phyloP scores from a whole-genome alignment of 106 monocot genomes.

The Allium cepa region DNA sequence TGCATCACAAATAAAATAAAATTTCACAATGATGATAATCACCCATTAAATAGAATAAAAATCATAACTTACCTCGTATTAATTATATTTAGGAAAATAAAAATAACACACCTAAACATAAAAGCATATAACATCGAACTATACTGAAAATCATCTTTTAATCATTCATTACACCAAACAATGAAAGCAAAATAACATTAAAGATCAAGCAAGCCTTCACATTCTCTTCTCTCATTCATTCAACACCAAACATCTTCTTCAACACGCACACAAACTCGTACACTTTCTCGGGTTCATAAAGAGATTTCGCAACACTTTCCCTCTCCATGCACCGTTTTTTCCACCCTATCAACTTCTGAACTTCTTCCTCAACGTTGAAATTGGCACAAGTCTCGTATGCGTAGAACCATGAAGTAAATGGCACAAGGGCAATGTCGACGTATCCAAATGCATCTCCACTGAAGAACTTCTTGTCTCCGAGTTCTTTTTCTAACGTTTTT shows the following conservation, averaged over 20 bases:
- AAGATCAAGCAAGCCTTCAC: too few species aligned
- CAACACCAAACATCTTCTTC: conserved; percentile 26
- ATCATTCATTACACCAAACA: too few species aligned
- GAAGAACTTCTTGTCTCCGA: conserved; percentile 46
- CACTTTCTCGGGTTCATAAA: conserved; percentile 25
- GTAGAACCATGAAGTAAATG: conserved; percentile 48
- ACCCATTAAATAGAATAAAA: too few species aligned
- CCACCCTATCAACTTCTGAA: conserved; percentile 45
- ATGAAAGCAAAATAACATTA: too few species aligned
- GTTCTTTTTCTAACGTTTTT: conserved; percentile 29
- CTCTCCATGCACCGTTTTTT: conserved; percentile 38
- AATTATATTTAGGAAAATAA: too few species aligned
- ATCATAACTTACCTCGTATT: too few species aligned
- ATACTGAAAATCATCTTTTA: too few species aligned
- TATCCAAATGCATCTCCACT: conserved; percentile 40
- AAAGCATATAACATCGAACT: too few species aligned
- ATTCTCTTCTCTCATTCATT: background rate
- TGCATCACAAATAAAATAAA: too few species aligned
- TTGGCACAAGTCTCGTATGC: conserved; percentile 28
- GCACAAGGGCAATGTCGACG: conserved; percentile 46
- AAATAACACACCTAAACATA: too few species aligned
- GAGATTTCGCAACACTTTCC: conserved; percentile 41
- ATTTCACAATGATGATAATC: too few species aligned
- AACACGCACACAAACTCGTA: conserved; percentile 26
- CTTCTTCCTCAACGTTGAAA: conserved; percentile 34